Evolutionary conservation across 169 alveolate genomes (phyloP), one percentile per base, ranked within the genome.

Genomic region (Babesia gibsoni): DNA sequence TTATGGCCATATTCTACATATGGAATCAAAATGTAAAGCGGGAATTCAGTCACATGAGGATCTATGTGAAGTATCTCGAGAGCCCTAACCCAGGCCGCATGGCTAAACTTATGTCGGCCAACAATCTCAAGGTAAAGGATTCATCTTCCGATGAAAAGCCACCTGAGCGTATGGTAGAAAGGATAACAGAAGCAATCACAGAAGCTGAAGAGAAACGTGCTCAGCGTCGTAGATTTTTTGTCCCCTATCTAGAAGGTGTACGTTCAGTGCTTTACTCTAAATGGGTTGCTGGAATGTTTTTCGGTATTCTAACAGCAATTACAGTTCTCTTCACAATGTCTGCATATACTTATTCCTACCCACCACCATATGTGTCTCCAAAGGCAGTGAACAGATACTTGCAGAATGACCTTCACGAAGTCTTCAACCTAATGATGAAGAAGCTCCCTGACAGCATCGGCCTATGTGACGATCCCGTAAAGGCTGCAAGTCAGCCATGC

Each of bases 371-470:
- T 14, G 48, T 79, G 36, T 41, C 54, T 52, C 49, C 32, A 2
- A 27, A 22, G 39, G 67, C 56, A 36, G 33, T 69, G 45, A 39
- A 59, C 48, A 16, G 49, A 30, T 79, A 68, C 54, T 36, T 79
- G 57, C 50, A 57, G 23, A 45, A 46, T 16, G 72, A 67, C 25
- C 5, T 67, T 5, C 72, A 70, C 39, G 80, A 54, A 50, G 50
- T 79, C 32, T 79, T 32, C 36, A 49, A 27, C 3, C 30, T 79
- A 39, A 46, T 43, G 6, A 30, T 29, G 66, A 79, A 70, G 43
- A 50, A 79, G 35, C 35, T 79, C 4, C 88, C 88, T 4, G 39
- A 43, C 35, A 52, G 79, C 20, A 16, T 27, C 39, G 88, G 88
- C 30, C 27, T 59, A 37, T 79, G 88, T 27, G 39, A 20, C 10